A percentile compares a stretch with the other conserved stretches of the same genome.
Conservation (phyloP, 169 alveolate genomes). For the Hepatocystis sp. region DNA sequence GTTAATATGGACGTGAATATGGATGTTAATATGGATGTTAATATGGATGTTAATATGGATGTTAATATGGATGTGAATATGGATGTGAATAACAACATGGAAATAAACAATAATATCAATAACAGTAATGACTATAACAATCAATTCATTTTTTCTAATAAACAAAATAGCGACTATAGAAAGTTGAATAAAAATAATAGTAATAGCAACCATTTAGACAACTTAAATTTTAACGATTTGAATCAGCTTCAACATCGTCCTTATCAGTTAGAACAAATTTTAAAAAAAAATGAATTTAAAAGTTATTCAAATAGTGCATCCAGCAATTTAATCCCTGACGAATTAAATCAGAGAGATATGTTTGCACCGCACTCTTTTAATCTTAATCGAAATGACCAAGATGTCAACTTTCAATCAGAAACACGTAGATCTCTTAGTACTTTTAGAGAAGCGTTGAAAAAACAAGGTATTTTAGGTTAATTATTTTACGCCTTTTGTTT, state of each 20-base stretch:
- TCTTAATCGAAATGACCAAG: slow-evolving; percentile 2
- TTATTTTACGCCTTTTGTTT: no score
- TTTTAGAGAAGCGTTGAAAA: slow-evolving; percentile 68
- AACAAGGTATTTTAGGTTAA: slow-evolving; percentile 62
- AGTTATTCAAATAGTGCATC: slow-evolving; percentile 16
- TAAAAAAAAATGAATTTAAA: slow-evolving; percentile 17
- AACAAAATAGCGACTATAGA: no score
- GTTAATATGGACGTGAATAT: no score
- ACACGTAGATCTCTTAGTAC: slow-evolving; percentile 46
- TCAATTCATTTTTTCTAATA: no score
- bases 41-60: no score
- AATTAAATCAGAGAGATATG: background rate
- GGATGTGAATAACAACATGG: no score
- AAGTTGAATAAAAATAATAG: slow-evolving; percentile 7
- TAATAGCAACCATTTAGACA: slow-evolving; percentile 7
- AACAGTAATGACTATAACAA: no score
- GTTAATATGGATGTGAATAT: no score
- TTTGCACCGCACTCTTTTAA: background rate
- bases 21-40: no score
- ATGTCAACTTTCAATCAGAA: slow-evolving; percentile 40
- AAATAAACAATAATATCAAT: no score
- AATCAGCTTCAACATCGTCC: slow-evolving; percentile 9
- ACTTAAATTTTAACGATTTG: background rate
- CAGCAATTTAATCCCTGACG: slow-evolving; percentile 7
- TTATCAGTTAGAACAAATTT: slow-evolving; percentile 9